These are phyloP conservation scores for Diaporthe vaccinii DNA, from an alignment of 2,329 filamentous ascomycete species.

Conservation along the genomic window DNA sequence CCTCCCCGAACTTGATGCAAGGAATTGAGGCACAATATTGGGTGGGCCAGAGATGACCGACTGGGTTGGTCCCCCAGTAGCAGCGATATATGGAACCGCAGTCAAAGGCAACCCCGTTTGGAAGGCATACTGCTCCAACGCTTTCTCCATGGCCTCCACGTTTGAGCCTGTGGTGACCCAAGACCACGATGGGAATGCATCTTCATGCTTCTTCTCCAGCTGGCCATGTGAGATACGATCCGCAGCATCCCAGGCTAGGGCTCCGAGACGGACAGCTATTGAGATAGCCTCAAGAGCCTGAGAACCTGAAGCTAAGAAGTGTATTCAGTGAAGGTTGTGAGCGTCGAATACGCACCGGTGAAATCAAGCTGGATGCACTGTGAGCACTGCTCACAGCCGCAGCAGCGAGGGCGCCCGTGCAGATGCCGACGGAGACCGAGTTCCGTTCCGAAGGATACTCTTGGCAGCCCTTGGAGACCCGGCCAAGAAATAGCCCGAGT, in stretches of 20 bases:
- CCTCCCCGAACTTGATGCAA: background rate
- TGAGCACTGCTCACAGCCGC: slow-evolving; percentile 73
- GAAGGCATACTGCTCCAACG: background rate
- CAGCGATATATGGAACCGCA: slow-evolving; percentile 4
- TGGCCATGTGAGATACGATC: slow-evolving; percentile 12
- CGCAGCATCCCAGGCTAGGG: slow-evolving; percentile 14
- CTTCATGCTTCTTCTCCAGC: background rate
- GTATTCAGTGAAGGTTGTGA: slow-evolving; percentile 58
- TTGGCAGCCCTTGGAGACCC: background rate
- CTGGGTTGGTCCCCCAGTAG: background rate
- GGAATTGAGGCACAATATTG: slow-evolving; percentile 12
- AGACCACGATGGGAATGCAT: slow-evolving; percentile 2
- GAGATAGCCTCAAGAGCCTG: slow-evolving; percentile 13
- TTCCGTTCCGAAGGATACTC: background rate
- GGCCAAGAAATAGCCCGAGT: slow-evolving; percentile 1
- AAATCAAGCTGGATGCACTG: slow-evolving; percentile 71
- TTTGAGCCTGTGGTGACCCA: background rate
- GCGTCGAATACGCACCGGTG: background rate
- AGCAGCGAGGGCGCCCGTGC: slow-evolving; percentile 76
- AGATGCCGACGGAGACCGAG: slow-evolving; percentile 65
- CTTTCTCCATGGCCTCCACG: background rate
- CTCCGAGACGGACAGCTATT: slow-evolving; percentile 7
- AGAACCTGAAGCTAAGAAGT: no score
- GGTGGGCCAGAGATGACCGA: slow-evolving; percentile 6
- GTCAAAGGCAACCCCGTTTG: slow-evolving; percentile 9